phyloP scores from a whole-genome alignment of 257 asterid genomes.

The Hygrophila difformis region DNA sequence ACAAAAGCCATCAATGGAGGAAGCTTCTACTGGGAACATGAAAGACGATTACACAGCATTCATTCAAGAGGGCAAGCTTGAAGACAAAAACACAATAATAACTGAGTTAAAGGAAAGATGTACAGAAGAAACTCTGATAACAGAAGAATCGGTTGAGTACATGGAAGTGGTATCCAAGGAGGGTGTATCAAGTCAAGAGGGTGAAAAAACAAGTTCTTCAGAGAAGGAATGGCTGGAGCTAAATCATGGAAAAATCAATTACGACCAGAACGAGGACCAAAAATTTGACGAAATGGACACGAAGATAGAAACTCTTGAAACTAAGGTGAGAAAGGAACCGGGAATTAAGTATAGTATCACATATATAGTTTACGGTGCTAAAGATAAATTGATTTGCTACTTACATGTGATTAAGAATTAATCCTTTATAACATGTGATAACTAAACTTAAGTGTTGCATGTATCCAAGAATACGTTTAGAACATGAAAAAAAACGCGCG shows the following conservation, averaged over 20 bases:
- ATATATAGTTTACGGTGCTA: background rate
- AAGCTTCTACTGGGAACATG: background rate
- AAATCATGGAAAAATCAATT: constrained; percentile 4
- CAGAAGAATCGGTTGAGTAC: constrained; percentile 9
- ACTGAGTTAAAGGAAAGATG: background rate
- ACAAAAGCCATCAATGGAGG: background rate
- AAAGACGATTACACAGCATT: background rate
- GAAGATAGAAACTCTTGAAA: constrained; percentile 2
- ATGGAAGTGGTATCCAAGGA: constrained; percentile 2
- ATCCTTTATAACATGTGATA: too few relatives aligned
- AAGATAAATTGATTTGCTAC: too few relatives aligned
- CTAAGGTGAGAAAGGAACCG: background rate
- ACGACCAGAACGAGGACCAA: constrained; percentile 7
- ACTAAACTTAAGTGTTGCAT: too few relatives aligned
- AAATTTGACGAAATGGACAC: constrained; percentile 1
- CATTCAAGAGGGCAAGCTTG: background rate
- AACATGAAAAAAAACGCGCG: too few relatives aligned
- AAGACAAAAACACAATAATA: background rate
- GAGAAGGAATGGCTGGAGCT: constrained; percentile 4
- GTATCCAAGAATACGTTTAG: too few relatives aligned
- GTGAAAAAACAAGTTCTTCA: background rate
- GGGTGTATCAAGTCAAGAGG: background rate
- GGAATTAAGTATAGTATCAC: background rate
- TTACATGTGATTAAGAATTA: too few relatives aligned
- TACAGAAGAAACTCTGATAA: background rate